Evolutionary conservation across 495 filamentous ascomycete genomes (phyloP).

Genomic region (Bacidia rubella): DNA sequence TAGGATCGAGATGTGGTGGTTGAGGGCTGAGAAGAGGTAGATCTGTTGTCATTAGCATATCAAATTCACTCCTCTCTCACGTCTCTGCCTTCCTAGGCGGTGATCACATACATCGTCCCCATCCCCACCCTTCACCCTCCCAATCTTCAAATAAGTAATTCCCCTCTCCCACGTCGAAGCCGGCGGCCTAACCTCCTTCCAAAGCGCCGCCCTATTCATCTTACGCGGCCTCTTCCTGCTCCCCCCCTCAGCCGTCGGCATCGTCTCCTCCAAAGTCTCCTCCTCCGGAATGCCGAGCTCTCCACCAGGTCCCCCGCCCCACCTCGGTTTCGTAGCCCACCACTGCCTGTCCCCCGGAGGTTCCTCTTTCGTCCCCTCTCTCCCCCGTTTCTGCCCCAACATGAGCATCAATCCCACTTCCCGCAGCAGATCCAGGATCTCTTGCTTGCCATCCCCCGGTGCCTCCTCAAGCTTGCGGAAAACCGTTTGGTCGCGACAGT

Average conservation of each 20-base stretch:
- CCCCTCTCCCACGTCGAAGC: conserved; percentile 64
- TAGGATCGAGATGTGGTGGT: conserved; percentile 69
- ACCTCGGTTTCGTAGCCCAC: conserved; percentile 64
- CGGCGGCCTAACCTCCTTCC: conserved; percentile 43
- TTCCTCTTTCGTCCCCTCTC: conserved; percentile 53
- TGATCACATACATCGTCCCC: conserved; percentile 44
- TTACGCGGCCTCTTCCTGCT: conserved; percentile 11
- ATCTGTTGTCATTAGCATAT: conserved; percentile 35
- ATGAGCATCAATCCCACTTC: conserved; percentile 64
- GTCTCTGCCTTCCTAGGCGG: neutral
- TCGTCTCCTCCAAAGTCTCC: conserved; percentile 10
- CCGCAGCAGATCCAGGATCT: conserved; percentile 53
- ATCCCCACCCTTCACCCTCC: conserved; percentile 35
- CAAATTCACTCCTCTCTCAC: neutral
- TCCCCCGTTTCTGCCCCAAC: conserved; percentile 68
- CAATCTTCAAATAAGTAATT: conserved; percentile 58
- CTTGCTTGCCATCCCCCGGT: conserved; percentile 36
- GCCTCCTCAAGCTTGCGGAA: conserved; percentile 31
- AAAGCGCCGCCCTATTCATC: conserved; percentile 20
- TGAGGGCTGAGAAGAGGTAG: conserved; percentile 68
- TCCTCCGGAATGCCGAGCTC: conserved; percentile 40
- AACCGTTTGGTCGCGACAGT: conserved; percentile 44
- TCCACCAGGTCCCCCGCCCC: conserved; percentile 60
- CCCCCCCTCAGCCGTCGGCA: conserved; percentile 1
- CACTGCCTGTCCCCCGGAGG: conserved; percentile 62